Evolutionary conservation across 2,329 filamentous ascomycete genomes (phyloP).

Genomic region (Fusarium protoensiforme): DNA sequence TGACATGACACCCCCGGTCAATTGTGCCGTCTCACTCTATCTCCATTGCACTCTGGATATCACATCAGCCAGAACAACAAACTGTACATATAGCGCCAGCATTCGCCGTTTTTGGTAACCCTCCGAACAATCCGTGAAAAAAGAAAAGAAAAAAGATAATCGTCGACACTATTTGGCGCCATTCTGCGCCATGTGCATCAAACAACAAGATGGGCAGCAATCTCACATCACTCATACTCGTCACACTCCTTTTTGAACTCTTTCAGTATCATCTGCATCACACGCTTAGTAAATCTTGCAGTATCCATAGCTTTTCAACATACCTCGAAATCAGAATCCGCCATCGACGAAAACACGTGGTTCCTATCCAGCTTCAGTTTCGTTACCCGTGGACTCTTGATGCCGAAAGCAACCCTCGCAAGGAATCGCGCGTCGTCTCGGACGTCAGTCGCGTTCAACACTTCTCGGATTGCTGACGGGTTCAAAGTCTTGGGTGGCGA

Average conservation of each 20-base stretch:
- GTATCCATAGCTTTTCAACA: background rate
- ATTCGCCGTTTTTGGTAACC: background rate
- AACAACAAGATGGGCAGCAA: background rate
- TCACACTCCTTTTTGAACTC: conserved; percentile 36
- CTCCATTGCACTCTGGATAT: background rate
- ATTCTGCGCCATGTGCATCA: background rate
- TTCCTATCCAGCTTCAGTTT: conserved; percentile 59
- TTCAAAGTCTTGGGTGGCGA: conserved; percentile 54
- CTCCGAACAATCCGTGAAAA: background rate
- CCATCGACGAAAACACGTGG: conserved; percentile 63
- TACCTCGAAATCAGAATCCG: conserved; percentile 64
- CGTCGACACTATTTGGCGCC: background rate
- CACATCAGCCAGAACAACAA: background rate
- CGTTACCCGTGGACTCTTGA: conserved; percentile 65
- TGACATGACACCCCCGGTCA: background rate
- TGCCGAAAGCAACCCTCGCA: conserved; percentile 70
- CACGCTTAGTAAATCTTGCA: background rate
- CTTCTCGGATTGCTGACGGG: conserved; percentile 49
- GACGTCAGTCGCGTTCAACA: conserved; percentile 57
- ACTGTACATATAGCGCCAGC: background rate
- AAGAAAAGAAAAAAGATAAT: background rate
- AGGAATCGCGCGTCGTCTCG: conserved; percentile 69
- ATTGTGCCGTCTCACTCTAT: background rate
- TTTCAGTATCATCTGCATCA: conserved; percentile 26
- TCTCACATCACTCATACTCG: conserved; percentile 8